phyloP scores from a whole-genome alignment of 176 grass and related monocot genomes.

The Oryza officinalis region DNA sequence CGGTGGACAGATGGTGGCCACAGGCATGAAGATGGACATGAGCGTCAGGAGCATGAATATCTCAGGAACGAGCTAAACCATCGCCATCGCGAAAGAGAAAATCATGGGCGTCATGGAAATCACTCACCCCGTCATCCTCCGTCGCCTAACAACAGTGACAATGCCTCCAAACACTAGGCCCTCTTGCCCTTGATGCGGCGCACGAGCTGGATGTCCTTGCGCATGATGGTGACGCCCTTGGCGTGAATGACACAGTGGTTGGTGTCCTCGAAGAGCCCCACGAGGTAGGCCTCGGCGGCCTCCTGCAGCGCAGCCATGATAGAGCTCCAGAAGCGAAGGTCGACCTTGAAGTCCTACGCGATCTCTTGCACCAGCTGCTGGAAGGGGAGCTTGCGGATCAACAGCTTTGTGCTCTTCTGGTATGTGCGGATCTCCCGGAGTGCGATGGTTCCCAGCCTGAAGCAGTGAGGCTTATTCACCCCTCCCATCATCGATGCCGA shows the following conservation, averaged over 20 bases:
- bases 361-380: constrained; percentile 77
- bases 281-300: constrained; percentile 76
- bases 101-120: too few relatives aligned
- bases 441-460: constrained; percentile 64
- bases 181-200: constrained; percentile 72
- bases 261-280: constrained; percentile 82
- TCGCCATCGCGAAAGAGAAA: too few relatives aligned
- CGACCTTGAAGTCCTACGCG: constrained; percentile 78
- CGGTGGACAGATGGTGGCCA: too few relatives aligned
- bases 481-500: constrained; percentile 66
- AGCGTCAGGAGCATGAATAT: too few relatives aligned
- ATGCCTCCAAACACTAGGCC: constrained; percentile 23
- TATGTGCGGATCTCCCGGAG: constrained; percentile 85
- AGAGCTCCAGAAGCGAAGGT: constrained; percentile 73
- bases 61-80: too few relatives aligned
- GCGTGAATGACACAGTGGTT: constrained; percentile 86
- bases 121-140: too few relatives aligned
- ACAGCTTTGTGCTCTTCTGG: constrained; percentile 92
- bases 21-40: too few relatives aligned
- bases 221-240: constrained; percentile 87
- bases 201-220: constrained; percentile 82
- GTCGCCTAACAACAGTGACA: too few relatives aligned
- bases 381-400: constrained; percentile 82
- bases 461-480: constrained; percentile 88
- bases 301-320: constrained; percentile 71